These are phyloP conservation scores for Thelephora terrestris DNA, from an alignment of 1,284 basidiomycete genomes.

Conservation along the genomic window DNA sequence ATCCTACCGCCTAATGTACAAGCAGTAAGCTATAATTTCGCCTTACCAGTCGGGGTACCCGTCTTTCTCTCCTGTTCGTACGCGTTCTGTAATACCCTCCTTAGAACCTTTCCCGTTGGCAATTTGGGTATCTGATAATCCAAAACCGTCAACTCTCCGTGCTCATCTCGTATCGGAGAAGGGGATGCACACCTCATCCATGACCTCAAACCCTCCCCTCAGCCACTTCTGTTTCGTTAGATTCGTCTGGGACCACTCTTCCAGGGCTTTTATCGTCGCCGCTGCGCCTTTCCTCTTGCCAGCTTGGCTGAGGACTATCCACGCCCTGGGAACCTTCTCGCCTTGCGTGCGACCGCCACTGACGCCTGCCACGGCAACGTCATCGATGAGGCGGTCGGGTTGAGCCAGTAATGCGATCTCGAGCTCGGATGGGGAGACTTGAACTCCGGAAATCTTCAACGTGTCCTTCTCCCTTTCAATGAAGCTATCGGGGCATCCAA, in stretches of 20 bases:
- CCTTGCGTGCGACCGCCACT: constrained; percentile 53
- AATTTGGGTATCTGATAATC: constrained; percentile 53
- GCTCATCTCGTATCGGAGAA: neutral
- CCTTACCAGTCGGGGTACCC: too few relatives aligned
- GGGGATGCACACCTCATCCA: constrained; percentile 38
- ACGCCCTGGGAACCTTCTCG: constrained; percentile 62
- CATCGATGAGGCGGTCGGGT: constrained; percentile 45
- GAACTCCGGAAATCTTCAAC: constrained; percentile 61
- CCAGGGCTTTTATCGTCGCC: constrained; percentile 35
- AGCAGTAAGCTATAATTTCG: too few relatives aligned
- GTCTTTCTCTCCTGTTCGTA: constrained; percentile 28
- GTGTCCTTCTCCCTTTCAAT: constrained; percentile 61
- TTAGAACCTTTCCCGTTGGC: constrained; percentile 58
- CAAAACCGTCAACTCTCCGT: neutral
- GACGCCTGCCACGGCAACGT: constrained; percentile 62
- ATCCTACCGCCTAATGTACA: too few relatives aligned
- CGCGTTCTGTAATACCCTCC: constrained; percentile 45
- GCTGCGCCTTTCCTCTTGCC: constrained; percentile 38
- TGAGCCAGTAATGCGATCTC: constrained; percentile 51
- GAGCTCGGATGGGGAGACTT: constrained; percentile 68
- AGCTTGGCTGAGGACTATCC: constrained; percentile 51
- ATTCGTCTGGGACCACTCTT: constrained; percentile 47
- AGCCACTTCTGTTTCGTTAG: constrained; percentile 66
- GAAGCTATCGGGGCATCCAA: constrained; percentile 29
- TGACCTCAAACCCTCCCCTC: constrained; percentile 56